These are phyloP conservation scores for Coemansia sp. DNA, from an alignment of 192 early-diverging fungal species.

Conservation along the genomic window DNA sequence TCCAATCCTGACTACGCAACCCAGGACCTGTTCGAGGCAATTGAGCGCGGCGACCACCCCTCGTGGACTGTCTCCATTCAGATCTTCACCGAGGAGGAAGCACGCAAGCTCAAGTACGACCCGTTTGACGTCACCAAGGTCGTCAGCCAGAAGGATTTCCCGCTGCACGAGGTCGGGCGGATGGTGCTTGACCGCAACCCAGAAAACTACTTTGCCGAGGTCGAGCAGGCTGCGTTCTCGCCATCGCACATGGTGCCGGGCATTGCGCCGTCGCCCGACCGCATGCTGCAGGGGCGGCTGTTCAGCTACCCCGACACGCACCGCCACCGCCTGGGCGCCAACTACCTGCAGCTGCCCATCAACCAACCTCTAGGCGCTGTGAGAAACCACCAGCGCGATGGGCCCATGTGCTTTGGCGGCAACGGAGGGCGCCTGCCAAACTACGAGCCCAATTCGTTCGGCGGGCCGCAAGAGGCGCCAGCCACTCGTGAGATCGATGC, in stretches of 20 bases:
- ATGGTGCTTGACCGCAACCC: slow-evolving; percentile 70
- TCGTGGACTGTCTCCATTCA: slow-evolving; percentile 68
- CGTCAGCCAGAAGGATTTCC: slow-evolving; percentile 65
- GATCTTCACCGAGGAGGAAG: slow-evolving; percentile 61
- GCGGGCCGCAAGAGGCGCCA: slow-evolving; percentile 48
- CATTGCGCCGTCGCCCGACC: slow-evolving; percentile 66
- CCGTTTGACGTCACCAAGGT: slow-evolving; percentile 72
- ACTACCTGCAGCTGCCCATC: slow-evolving; percentile 73
- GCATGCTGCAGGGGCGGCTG: slow-evolving; percentile 71
- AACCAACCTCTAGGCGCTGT: slow-evolving; percentile 58
- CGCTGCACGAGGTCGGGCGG: slow-evolving; percentile 66
- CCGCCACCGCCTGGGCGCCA: slow-evolving; percentile 66
- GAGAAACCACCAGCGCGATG: slow-evolving; percentile 70
- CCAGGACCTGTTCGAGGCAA: slow-evolving; percentile 62
- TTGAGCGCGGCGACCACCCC: slow-evolving; percentile 63
- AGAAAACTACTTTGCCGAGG: slow-evolving; percentile 76
- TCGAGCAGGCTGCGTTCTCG: slow-evolving; percentile 72
- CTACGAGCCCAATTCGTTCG: slow-evolving; percentile 66
- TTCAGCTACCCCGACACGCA: slow-evolving; percentile 76
- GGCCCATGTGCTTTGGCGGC: slow-evolving; percentile 54
- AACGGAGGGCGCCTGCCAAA: slow-evolving; percentile 62
- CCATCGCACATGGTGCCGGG: slow-evolving; percentile 70
- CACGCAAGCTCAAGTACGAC: slow-evolving; percentile 63
- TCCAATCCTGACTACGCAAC: slow-evolving; percentile 61
- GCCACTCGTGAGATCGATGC: slow-evolving; percentile 28